Evolutionary conservation across 805 yeast genomes (phyloP).

Genomic region (Starmerella geochares): DNA sequence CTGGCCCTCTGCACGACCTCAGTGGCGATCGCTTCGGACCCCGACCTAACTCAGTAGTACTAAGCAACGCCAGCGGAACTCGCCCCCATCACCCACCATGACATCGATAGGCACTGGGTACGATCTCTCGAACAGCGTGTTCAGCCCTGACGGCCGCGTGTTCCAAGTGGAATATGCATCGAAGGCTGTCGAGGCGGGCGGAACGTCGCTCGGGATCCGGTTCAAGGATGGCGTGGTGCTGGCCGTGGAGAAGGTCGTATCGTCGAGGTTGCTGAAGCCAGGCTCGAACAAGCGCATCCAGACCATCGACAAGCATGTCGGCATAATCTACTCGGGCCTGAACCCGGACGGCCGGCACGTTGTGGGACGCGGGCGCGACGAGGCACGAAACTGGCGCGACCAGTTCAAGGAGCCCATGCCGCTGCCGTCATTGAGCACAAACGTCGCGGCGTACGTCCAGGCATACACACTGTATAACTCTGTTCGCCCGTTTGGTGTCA

Average conservation of each 20-base stretch:
- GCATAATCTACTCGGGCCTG: constrained; percentile 89
- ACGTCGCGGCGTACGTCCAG: constrained; percentile 84
- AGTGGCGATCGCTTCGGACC: background rate
- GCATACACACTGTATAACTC: constrained; percentile 93
- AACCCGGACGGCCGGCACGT: constrained; percentile 95
- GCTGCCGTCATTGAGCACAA: constrained; percentile 70
- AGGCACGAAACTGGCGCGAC: constrained; percentile 67
- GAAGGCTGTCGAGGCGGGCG: constrained; percentile 96
- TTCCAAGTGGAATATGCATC: constrained; percentile 97
- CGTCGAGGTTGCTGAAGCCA: constrained; percentile 80
- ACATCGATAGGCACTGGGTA: constrained; percentile 98
- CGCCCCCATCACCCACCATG: constrained; percentile 29
- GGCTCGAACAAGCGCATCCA: constrained; percentile 84
- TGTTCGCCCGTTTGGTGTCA: constrained; percentile 94
- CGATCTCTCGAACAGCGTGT: constrained; percentile 94
- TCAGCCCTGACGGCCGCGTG: constrained; percentile 54
- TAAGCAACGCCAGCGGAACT: background rate
- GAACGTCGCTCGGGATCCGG: constrained; percentile 87
- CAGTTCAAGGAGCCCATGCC: constrained; percentile 68
- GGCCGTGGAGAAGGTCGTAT: constrained; percentile 88
- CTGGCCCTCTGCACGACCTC: too few species aligned
- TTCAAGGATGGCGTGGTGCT: constrained; percentile 90
- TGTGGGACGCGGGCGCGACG: constrained; percentile 86
- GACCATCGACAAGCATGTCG: constrained; percentile 85
- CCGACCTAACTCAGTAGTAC: background rate